Percentiles rank a stretch among this genome's conserved stretches.
Evolutionary conservation across 2,329 filamentous ascomycete species (phyloP).

Genomic region (Chrysoporthe deuterocubensis): DNA sequence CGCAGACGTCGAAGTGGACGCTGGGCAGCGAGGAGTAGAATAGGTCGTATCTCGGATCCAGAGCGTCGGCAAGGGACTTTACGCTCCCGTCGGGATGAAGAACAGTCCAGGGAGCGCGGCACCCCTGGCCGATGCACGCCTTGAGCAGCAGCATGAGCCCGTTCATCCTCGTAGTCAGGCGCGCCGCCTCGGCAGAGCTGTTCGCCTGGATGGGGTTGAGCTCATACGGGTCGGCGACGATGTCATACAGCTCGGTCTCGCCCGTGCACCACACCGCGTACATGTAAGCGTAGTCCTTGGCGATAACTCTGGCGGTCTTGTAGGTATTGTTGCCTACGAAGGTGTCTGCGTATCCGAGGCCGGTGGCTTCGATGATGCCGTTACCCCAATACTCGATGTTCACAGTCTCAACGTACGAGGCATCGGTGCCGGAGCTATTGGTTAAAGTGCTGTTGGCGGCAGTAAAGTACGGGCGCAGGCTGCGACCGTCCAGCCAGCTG

Average conservation of each 20-base stretch:
- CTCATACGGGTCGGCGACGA: constrained; percentile 60
- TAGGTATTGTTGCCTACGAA: constrained; percentile 57
- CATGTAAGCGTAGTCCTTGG: constrained; percentile 60
- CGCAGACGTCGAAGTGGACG: constrained; percentile 25
- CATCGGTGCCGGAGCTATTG: constrained; percentile 32
- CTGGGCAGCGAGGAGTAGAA: constrained; percentile 49
- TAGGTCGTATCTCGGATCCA: constrained; percentile 50
- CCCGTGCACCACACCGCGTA: constrained; percentile 73
- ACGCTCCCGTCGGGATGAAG: constrained; percentile 61
- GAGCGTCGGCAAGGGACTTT: constrained; percentile 53
- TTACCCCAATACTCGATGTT: constrained; percentile 62
- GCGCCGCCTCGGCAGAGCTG: constrained; percentile 41
- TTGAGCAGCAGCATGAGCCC: constrained; percentile 64
- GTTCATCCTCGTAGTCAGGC: constrained; percentile 56
- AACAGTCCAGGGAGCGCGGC: constrained; percentile 60
- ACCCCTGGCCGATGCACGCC: constrained; percentile 59
- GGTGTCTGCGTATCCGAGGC: constrained; percentile 32
- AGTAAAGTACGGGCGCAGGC: constrained; percentile 56
- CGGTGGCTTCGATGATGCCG: constrained; percentile 46
- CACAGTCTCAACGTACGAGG: constrained; percentile 55
- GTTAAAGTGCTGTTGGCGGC: constrained; percentile 55
- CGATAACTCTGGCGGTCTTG: constrained; percentile 61
- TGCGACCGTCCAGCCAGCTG: constrained; percentile 29
- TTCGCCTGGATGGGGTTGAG: constrained; percentile 47
- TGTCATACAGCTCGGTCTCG: constrained; percentile 68